Evolutionary conservation across 148 eudicot species (phyloP), one percentile per base, ranked within the genome.

Genomic region (Spergularia marina): DNA sequence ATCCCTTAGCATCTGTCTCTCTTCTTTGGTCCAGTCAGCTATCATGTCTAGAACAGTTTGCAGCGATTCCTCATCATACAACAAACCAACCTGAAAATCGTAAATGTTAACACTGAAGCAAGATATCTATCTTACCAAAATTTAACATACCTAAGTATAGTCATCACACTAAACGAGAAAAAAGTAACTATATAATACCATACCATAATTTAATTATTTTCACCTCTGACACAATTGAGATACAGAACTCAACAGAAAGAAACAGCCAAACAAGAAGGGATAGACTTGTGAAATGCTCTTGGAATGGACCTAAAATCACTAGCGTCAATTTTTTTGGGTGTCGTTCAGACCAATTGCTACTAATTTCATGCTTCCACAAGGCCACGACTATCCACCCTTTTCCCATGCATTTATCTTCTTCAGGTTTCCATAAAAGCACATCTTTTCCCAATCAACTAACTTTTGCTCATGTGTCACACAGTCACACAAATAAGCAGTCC

Each of bases 1-100:
- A 79, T 92, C 85, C 81, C 98, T 89, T 72, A 92, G 84, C 99
- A 96, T 96, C 64, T 92, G 84, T 80, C 99, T 84, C 85, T 96
- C 98, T 85, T 88, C 95, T 65, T 70, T 63, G 14, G 92, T 91
- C 99, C 99, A 96, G 83, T 92, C 98, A 80, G 88, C 89, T 69
- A 82, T 82, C 86, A 96, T 84, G 82, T 96, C 99, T 55, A 96
- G 68, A 78, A 92, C 89, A 80, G 70, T 83, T 83, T 96, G 99
- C 53, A 96, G 81, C 58, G 98, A 88, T 53, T 82, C 83, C 74
- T 96, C 99, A 78, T 96, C 98, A 73, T 96, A 96, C 60, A 96
- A 78, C 66, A 96, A 16, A 74, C 99, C 99, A 16, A 92, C 99
- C 99, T 96, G 89, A 82, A 85, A 92, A 53, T 67, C 30, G 70